phyloP scores from a whole-genome alignment of 306 rosid genomes.

The Prunus kanzakura region DNA sequence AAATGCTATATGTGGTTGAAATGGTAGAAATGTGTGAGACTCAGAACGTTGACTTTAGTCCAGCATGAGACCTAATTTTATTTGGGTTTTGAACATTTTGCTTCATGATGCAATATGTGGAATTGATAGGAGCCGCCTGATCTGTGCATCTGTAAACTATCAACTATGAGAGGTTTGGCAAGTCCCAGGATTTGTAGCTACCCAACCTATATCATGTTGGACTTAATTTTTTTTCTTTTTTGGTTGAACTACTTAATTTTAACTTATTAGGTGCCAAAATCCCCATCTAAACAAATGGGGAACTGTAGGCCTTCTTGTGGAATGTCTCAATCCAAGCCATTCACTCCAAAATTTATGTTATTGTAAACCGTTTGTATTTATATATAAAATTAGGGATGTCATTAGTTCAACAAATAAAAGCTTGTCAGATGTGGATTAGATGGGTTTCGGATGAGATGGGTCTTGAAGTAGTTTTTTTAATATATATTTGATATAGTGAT shows the following conservation, averaged over 20 bases:
- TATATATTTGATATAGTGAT: background rate
- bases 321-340: background rate
- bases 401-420: background rate
- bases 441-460: background rate
- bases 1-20: background rate
- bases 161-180: too few species aligned
- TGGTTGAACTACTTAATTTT: background rate
- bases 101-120: background rate
- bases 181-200: background rate
- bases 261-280: background rate
- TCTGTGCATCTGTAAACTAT: too few species aligned
- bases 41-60: slow-evolving; percentile 1
- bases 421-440: background rate
- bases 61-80: background rate
- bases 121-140: too few species aligned
- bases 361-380: background rate
- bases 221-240: background rate
- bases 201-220: background rate
- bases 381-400: background rate
- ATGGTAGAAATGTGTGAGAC: background rate
- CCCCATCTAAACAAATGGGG: background rate
- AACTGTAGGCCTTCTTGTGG: background rate
- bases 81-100: background rate
- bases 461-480: background rate
- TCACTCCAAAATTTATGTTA: background rate